Conservation (phyloP, 495 filamentous ascomycete species). For the Hypoxylon fuscum region DNA sequence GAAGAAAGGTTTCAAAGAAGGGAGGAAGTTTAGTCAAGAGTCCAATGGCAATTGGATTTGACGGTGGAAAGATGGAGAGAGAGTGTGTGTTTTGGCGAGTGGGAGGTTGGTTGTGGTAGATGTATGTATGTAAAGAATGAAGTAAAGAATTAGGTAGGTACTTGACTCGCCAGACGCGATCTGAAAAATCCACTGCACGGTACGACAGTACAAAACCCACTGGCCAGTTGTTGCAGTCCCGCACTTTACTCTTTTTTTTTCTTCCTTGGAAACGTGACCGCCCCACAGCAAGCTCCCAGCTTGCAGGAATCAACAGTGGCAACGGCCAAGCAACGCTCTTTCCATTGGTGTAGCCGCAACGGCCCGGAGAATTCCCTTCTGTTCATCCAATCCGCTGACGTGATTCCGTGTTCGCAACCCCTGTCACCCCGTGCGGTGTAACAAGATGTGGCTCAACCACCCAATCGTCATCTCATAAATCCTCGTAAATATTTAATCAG, state of each 20-base stretch:
- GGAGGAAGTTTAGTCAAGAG: conserved; percentile 35
- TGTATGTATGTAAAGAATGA: too few species aligned
- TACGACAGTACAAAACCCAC: conserved; percentile 27
- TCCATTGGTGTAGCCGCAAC: conserved; percentile 49
- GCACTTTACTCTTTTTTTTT: conserved; percentile 36
- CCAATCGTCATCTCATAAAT: conserved; percentile 17
- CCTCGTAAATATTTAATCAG: conserved; percentile 5
- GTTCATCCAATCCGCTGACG: conserved; percentile 43
- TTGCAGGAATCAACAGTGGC: conserved; percentile 52
- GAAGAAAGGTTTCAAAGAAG: conserved; percentile 6
- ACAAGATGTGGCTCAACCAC: conserved; percentile 14
- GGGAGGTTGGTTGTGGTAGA: conserved; percentile 5
- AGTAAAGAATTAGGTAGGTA: too few species aligned
- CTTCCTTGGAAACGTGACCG: conserved; percentile 29
- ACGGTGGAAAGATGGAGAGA: conserved; percentile 13
- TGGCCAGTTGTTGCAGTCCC: conserved; percentile 19
- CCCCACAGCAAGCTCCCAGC: conserved; percentile 21
- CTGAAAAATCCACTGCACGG: conserved; percentile 28
- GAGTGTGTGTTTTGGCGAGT: too few species aligned
- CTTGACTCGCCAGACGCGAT: conserved; percentile 27
- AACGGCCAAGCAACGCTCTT: conserved; percentile 57
- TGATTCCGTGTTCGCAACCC: conserved; percentile 34
- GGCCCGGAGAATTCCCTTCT: conserved; percentile 13
- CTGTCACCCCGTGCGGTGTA: not conserved
- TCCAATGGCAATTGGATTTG: conserved; percentile 25